Percentiles rank a stretch among this genome's conserved stretches.
These are phyloP conservation scores for Coprinopsis marcescibilis DNA, from an alignment of 768 basidiomycete genomes.

Conservation along the genomic window DNA sequence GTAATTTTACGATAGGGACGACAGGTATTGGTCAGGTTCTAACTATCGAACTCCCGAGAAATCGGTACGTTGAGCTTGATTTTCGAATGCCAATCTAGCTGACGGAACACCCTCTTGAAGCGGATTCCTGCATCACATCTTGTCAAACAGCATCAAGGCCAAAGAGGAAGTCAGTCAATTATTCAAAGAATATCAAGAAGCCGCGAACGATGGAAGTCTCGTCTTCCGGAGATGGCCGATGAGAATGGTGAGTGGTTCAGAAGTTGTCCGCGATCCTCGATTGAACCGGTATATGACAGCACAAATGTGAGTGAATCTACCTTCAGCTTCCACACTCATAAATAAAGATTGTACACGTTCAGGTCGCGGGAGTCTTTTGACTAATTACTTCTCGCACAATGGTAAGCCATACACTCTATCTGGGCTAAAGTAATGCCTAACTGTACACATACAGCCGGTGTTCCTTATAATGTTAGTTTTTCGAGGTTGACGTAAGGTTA, in stretches of 20 bases:
- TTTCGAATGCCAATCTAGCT: neutral
- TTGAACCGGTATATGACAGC: conserved; percentile 33
- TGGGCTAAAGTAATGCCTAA: conserved; percentile 3
- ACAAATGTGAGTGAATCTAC: conserved; percentile 68
- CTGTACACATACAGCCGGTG: conserved; percentile 48
- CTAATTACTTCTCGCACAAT: conserved; percentile 84
- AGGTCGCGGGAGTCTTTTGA: conserved; percentile 68
- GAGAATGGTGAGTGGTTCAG: conserved; percentile 42
- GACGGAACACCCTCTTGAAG: conserved; percentile 28
- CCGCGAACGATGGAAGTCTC: conserved; percentile 51
- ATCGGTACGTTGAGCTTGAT: conserved; percentile 28
- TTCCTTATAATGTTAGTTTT: conserved; percentile 63
- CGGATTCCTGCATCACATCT: conserved; percentile 59
- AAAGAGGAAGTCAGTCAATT: conserved; percentile 49
- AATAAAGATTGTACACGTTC: neutral
- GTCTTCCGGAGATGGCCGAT: conserved; percentile 70
- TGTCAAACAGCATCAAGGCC: conserved; percentile 31
- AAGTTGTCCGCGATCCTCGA: neutral
- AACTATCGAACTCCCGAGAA: conserved; percentile 45
- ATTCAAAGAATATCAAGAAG: conserved; percentile 60
- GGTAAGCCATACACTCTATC: conserved; percentile 35
- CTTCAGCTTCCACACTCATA: no score
- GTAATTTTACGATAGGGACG: conserved; percentile 18
- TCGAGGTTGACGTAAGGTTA: neutral
- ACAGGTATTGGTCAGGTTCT: conserved; percentile 26